phyloP scores from a whole-genome alignment of 768 basidiomycete genomes.

The Tylopilus cervinicoccineus region DNA sequence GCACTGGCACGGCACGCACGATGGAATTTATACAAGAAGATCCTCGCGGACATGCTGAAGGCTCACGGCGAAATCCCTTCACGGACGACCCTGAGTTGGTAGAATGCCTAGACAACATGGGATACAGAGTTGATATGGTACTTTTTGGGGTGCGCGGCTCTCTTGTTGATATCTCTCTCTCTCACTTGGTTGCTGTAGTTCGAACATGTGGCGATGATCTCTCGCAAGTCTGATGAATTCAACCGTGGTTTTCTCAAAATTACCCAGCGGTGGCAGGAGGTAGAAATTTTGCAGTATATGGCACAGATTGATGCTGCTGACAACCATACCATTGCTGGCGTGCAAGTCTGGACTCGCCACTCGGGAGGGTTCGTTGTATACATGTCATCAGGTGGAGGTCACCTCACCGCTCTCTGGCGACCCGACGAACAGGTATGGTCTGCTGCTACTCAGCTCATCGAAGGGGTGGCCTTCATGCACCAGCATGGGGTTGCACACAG shows the following conservation, averaged over 20 bases:
- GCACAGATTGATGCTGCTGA: background rate
- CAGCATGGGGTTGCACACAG: background rate
- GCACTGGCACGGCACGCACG: background rate
- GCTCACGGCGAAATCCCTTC: background rate
- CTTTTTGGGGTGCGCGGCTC: background rate
- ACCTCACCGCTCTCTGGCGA: background rate
- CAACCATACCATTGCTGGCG: background rate
- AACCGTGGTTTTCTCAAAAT: background rate
- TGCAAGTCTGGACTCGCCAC: background rate
- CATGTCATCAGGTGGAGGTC: background rate
- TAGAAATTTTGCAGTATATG: background rate
- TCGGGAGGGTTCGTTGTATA: background rate
- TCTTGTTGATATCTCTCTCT: background rate
- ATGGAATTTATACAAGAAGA: background rate
- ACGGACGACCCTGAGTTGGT: background rate
- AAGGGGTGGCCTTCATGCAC: background rate
- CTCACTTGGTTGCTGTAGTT: background rate
- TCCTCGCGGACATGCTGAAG: no score
- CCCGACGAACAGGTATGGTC: background rate
- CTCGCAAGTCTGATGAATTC: background rate
- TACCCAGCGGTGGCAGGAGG: background rate
- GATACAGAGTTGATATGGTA: background rate
- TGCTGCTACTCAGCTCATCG: background rate
- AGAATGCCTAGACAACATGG: background rate
- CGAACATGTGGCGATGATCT: background rate